Conservation (phyloP, 2,329 filamentous ascomycete genomes). For the Monosporascus sp. region DNA sequence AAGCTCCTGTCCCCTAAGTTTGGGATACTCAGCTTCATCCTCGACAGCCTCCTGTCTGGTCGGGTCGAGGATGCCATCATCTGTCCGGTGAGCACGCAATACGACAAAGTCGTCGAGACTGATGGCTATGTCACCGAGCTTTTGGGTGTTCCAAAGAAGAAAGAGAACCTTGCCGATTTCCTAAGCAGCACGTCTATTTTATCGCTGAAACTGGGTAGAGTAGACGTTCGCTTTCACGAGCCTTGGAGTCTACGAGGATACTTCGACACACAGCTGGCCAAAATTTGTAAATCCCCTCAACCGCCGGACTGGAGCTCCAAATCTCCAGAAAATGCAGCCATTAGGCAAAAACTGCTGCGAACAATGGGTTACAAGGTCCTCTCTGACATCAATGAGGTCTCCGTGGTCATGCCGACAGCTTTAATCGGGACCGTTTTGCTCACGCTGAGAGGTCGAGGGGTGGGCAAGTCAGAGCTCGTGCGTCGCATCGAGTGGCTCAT, state of each 20-base stretch:
- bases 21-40: slow-evolving; percentile 83
- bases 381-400: slow-evolving; percentile 90
- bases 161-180: slow-evolving; percentile 88
- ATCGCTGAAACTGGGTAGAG: slow-evolving; percentile 80
- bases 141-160: slow-evolving; percentile 88
- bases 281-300: slow-evolving; percentile 46
- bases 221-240: slow-evolving; percentile 93
- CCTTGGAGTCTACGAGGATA: slow-evolving; percentile 88
- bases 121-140: slow-evolving; percentile 95
- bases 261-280: slow-evolving; percentile 67
- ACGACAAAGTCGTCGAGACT: slow-evolving; percentile 98
- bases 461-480: slow-evolving; percentile 79
- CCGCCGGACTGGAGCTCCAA: slow-evolving; percentile 40
- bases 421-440: slow-evolving; percentile 90
- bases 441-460: slow-evolving; percentile 84
- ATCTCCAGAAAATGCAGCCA: slow-evolving; percentile 42
- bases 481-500: slow-evolving; percentile 88
- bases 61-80: slow-evolving; percentile 87
- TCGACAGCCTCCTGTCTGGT: slow-evolving; percentile 85
- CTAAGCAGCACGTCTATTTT: slow-evolving; percentile 84
- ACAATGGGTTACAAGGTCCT: slow-evolving; percentile 90
- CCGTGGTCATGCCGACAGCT: slow-evolving; percentile 96
- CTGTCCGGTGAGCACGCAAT: slow-evolving; percentile 93
- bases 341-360: slow-evolving; percentile 69
- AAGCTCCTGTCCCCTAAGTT: slow-evolving; percentile 94